phyloP scores from a whole-genome alignment of 176 grass and related monocot species.

The Oropetium thomaeum region DNA sequence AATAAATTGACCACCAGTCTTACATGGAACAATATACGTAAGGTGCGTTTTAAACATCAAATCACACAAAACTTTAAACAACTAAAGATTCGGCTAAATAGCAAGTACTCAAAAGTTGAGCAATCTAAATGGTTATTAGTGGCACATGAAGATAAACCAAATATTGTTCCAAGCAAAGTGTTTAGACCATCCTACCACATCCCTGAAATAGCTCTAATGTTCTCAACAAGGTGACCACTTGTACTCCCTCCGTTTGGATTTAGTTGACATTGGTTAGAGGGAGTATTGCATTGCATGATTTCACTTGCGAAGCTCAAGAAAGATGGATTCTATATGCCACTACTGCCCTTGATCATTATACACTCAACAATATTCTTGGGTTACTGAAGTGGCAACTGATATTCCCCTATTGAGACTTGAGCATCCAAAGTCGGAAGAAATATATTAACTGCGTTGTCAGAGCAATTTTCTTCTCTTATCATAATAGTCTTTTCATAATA shows the following conservation, averaged over 20 bases:
- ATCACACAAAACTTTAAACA: background rate
- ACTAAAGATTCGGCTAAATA: background rate
- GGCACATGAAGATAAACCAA: constrained; percentile 1
- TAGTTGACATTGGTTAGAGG: too few relatives aligned
- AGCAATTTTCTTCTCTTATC: background rate
- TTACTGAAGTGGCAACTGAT: background rate
- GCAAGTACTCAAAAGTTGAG: background rate
- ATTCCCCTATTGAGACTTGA: background rate
- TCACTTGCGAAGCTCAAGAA: background rate
- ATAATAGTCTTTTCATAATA: background rate
- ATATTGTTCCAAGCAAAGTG: background rate
- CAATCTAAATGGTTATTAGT: background rate
- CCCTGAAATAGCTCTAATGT: background rate
- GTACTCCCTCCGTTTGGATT: too few relatives aligned
- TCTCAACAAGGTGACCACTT: background rate
- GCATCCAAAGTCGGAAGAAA: background rate
- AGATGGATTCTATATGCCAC: too few relatives aligned
- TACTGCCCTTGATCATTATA: too few relatives aligned
- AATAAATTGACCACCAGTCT: background rate
- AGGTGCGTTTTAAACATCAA: background rate
- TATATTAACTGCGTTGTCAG: background rate
- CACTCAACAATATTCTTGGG: background rate
- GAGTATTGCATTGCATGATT: too few relatives aligned
- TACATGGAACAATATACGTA: background rate
- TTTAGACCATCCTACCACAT: background rate